These are phyloP conservation scores for Epicoccum nigrum DNA, from an alignment of 2,329 filamentous ascomycete species.

Conservation along the genomic window DNA sequence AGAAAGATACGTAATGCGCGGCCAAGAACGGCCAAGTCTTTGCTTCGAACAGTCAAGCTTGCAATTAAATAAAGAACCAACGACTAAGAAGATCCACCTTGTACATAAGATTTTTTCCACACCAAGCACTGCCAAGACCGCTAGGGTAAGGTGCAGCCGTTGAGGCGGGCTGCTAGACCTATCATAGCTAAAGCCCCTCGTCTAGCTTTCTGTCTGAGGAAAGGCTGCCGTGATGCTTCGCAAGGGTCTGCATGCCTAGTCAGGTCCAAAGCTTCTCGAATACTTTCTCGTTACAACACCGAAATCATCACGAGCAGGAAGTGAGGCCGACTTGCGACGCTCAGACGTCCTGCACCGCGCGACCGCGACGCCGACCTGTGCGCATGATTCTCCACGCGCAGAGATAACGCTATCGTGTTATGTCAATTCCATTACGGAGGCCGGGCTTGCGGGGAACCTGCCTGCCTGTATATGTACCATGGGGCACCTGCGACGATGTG, in stretches of 20 bases:
- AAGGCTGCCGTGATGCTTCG: conserved; percentile 14
- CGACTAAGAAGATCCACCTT: conserved; percentile 19
- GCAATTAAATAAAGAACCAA: conserved; percentile 17
- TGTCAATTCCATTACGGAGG: conserved; percentile 20
- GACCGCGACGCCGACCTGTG: conserved; percentile 13
- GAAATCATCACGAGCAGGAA: conserved; percentile 14
- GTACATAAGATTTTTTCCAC: conserved; percentile 1
- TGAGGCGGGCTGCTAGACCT: background rate
- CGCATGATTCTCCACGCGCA: conserved; percentile 14
- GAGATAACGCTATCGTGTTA: conserved; percentile 17
- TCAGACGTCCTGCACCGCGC: conserved; percentile 3
- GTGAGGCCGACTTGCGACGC: conserved; percentile 16
- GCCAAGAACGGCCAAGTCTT: conserved; percentile 18
- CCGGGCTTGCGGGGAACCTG: conserved; percentile 13
- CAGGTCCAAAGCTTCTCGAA: conserved; percentile 11
- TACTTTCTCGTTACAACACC: conserved; percentile 14
- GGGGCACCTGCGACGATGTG: conserved; percentile 13
- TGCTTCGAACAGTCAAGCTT: conserved; percentile 11
- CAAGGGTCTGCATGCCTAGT: conserved; percentile 17
- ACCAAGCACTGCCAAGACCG: too few relatives aligned
- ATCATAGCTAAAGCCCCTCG: background rate
- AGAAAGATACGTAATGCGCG: conserved; percentile 18
- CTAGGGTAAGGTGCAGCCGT: too few relatives aligned
- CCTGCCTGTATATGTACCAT: conserved; percentile 17
- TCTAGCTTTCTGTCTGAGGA: background rate